These are phyloP conservation scores for Pseudonitzschia pungens DNA, from an alignment of 108 stramenopile species.

Conservation along the genomic window DNA sequence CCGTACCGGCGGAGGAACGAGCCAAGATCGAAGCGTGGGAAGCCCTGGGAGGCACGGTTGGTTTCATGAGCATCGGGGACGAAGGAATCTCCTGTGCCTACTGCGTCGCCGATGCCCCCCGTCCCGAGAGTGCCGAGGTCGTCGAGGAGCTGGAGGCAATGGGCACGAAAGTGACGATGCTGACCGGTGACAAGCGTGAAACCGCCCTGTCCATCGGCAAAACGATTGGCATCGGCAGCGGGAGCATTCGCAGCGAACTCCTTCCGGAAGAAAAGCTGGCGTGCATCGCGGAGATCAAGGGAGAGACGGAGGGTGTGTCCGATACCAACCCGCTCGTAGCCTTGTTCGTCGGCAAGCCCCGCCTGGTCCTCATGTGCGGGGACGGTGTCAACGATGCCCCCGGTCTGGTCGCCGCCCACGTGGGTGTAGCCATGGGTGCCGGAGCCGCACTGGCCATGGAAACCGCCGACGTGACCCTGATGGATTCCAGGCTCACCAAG, in stretches of 20 bases:
- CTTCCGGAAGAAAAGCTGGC: slow-evolving; percentile 73
- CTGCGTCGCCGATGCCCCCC: slow-evolving; percentile 71
- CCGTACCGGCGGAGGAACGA: slow-evolving; percentile 20
- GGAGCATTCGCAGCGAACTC: slow-evolving; percentile 54
- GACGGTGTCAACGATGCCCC: slow-evolving; percentile 97
- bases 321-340: slow-evolving; percentile 21
- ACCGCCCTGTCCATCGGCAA: slow-evolving; percentile 84
- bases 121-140: slow-evolving; percentile 55
- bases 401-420: slow-evolving; percentile 87
- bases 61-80: slow-evolving; percentile 70
- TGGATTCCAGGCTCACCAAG: slow-evolving; percentile 79
- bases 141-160: slow-evolving; percentile 56
- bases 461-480: slow-evolving; percentile 70
- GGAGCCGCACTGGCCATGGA: slow-evolving; percentile 97
- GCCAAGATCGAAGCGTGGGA: slow-evolving; percentile 53
- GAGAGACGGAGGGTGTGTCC: slow-evolving; percentile 2
- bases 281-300: slow-evolving; percentile 34
- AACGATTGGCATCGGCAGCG: slow-evolving; percentile 53
- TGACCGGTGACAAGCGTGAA: slow-evolving; percentile 88
- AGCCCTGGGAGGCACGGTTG: slow-evolving; percentile 52
- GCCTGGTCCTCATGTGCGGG: slow-evolving; percentile 83
- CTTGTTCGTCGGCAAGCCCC: slow-evolving; percentile 23
- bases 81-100: slow-evolving; percentile 75
- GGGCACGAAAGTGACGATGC: slow-evolving; percentile 85
- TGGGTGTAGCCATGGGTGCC: slow-evolving; percentile 95